Base-by-base conservation (phyloP, 352 stramenopile species). In the Phytophthora macrochlamydospora region DNA sequence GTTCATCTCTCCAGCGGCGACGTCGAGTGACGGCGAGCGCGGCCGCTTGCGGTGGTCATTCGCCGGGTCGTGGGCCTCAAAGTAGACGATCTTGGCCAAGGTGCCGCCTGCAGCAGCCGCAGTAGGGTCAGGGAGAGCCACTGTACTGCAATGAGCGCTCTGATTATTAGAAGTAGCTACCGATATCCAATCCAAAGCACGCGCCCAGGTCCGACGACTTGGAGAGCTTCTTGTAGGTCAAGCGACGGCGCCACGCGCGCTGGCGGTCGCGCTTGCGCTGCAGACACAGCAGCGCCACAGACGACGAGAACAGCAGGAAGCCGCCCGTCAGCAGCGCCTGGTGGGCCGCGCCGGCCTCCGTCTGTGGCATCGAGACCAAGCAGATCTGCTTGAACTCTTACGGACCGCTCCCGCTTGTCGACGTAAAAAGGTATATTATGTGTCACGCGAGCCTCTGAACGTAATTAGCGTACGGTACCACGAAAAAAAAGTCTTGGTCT, bases 81-180 rank as follows among this genome's bases (percentile, higher is more conserved):
- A 98, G 74, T 98, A 98, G 52, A 98, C 94, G 62, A 98, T 96
- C 78, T 99, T 99, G 29, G 85, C 90, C 53, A 99, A 78, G 37
- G 94, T 98, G 0, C 95, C 95, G 14, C 95, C 92, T 84, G 87
- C 71, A 11, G 44, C 35, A 67, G 4, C 14, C 7, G 45, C 24
- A 48, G 6, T 11, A 40, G 35, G 35, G 35, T 40, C 35, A 40
- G 35, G 35, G 35, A 11, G 6, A 40, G 9, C 6, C 35, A 11
- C 35, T 40, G 0, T 11, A 40, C 6, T 11, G 35, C 9, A 24
- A 24, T 24, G 18, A 24, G 18, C 18, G 18, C 18, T 24, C 18
- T 24, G 18, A 24, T 24, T 24, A 24, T 24, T 24, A 24, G 0
- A 24, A 24, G 18, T 24, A 24, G 18, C 18, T 54, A 88, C 81